Evolutionary conservation across 768 basidiomycete species (phyloP), one percentile per base, ranked within the genome.

Genomic region (Hygrocybe punicea): DNA sequence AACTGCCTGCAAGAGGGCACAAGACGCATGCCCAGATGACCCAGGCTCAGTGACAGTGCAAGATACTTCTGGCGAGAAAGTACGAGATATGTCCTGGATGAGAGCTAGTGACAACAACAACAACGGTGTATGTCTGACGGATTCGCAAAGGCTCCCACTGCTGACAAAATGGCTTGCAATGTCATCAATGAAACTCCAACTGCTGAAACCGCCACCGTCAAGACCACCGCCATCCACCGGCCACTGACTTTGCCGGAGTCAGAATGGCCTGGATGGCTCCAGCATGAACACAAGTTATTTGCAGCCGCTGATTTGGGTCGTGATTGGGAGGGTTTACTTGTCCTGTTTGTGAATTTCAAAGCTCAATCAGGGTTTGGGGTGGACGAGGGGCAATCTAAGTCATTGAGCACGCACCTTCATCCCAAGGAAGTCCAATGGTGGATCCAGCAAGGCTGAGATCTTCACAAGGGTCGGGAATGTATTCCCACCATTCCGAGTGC

Each of bases 351-450:
- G 13, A 25, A 25, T 25, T 48, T 48, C 14, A n/a, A 48, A 21
- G 46, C 46, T 14, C 46, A 25, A 21, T 48, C 46, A 21, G 46
- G 46, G 14, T 48, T 48, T 48, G 13, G 46, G 13, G n/a, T 25
- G 13, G 23, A 14, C 46, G 23, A 48, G 46, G 46, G 46, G 14
- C 19, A 14, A 48, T 48, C 46, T n/a, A 25, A 25, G 13, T 48
- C n/a, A 25, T 25, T 48, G n/a, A 48, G 46, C 46, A 47, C 54
- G 8, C 25, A 48, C 14, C 44, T 46, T 42, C 44, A 11, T 33
- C 54, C 45, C 21, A 44, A 44, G 14, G 21, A 56, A 56, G 29
- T 56, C 25, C 44, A 46, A n/a, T 56, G 54, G 54, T 56, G 54
- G 54, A 48, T 56, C 46, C 46, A 48, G 24, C 46, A 48, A 25